These are phyloP conservation scores for Penicillium sp. DNA, from an alignment of 2,329 filamentous ascomycete species.

Conservation along the genomic window DNA sequence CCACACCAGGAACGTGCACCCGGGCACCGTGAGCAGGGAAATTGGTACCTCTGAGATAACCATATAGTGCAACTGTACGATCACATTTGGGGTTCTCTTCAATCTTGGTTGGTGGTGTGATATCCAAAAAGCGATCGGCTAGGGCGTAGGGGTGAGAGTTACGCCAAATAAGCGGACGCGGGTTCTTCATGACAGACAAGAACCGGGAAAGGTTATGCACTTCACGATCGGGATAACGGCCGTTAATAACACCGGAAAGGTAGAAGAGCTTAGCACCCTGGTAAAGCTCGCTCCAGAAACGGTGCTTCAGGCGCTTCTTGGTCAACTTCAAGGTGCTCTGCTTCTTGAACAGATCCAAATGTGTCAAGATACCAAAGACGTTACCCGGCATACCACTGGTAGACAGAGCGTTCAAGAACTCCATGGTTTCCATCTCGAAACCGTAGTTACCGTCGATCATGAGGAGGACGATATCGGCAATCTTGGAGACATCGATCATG, in stretches of 20 bases:
- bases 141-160: slow-evolving; percentile 94
- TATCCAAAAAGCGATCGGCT: slow-evolving; percentile 90
- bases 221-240: slow-evolving; percentile 93
- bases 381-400: slow-evolving; percentile 97
- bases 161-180: slow-evolving; percentile 90
- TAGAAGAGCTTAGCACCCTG: slow-evolving; percentile 97
- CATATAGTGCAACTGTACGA: slow-evolving; percentile 84
- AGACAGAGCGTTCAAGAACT: slow-evolving; percentile 92
- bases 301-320: slow-evolving; percentile 93
- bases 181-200: slow-evolving; percentile 98
- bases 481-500: slow-evolving; percentile 96
- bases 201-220: slow-evolving; percentile 94
- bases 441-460: slow-evolving; percentile 99
- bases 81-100: slow-evolving; percentile 89
- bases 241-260: slow-evolving; percentile 92
- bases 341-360: slow-evolving; percentile 93
- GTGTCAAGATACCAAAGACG: slow-evolving; percentile 94
- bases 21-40: slow-evolving; percentile 82
- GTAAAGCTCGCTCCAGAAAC: slow-evolving; percentile 96
- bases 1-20: slow-evolving; percentile 89
- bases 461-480: slow-evolving; percentile 92
- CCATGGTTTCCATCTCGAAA: slow-evolving; percentile 99
- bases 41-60: slow-evolving; percentile 92
- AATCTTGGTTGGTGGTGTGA: slow-evolving; percentile 88
- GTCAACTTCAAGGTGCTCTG: slow-evolving; percentile 87